A percentile compares a stretch with the other conserved stretches of the same genome.
Evolutionary conservation across 768 basidiomycete genomes (phyloP).

Genomic region (Phallus indusiatus): DNA sequence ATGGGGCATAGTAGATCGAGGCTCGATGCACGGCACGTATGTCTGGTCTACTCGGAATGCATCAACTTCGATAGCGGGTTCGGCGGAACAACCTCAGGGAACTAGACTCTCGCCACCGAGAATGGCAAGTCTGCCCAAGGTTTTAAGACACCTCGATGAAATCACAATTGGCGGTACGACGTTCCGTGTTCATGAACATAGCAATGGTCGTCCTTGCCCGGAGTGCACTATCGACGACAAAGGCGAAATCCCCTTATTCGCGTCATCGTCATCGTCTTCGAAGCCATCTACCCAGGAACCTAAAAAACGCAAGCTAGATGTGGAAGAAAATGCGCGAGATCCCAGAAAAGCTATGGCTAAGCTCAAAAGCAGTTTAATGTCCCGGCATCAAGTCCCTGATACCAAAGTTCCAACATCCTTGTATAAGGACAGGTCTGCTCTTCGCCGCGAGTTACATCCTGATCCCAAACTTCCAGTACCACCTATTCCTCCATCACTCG

Average conservation of each 20-base stretch:
- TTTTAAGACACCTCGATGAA: conserved; percentile 52
- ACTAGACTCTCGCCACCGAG: conserved; percentile 54
- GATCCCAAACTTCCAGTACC: conserved; percentile 39
- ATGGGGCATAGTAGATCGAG: conserved; percentile 80
- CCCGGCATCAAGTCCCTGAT: conserved; percentile 28
- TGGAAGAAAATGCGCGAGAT: conserved; percentile 27
- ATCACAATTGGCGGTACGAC: conserved; percentile 63
- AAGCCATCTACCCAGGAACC: background rate
- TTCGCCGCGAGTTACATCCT: conserved; percentile 51
- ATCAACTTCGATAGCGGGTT: conserved; percentile 5
- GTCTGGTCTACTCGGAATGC: conserved; percentile 23
- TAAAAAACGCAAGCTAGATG: conserved; percentile 19
- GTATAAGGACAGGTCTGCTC: conserved; percentile 68
- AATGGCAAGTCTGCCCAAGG: conserved; percentile 58
- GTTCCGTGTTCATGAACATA: conserved; percentile 64
- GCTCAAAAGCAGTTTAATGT: conserved; percentile 56
- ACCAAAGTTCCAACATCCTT: background rate
- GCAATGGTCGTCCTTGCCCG: conserved; percentile 47
- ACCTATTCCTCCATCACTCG: conserved; percentile 29
- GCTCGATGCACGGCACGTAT: conserved; percentile 78
- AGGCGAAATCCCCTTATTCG: conserved; percentile 55
- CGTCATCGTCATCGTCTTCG: conserved; percentile 18
- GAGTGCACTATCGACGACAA: conserved; percentile 44
- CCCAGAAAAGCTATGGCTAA: conserved; percentile 57
- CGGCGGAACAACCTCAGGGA: conserved; percentile 18